A percentile compares a stretch with the other conserved stretches of the same genome.
phyloP scores from a whole-genome alignment of 129 eudicot species.

The Ambrosia artemisiifolia region DNA sequence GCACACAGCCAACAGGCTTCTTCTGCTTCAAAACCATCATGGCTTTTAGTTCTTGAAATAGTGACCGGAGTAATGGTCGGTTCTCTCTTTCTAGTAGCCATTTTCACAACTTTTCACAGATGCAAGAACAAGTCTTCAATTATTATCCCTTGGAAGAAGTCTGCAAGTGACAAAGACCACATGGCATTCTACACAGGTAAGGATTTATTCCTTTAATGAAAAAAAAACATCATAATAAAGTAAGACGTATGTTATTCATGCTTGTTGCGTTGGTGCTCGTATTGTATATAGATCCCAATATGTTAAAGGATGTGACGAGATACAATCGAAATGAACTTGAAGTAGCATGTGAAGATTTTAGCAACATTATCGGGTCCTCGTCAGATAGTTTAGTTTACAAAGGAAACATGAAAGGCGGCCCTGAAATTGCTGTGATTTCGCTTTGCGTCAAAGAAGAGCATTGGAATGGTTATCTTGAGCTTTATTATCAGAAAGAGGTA shows the following conservation, averaged over 20 bases:
- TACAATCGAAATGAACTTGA: slow-evolving; percentile 86
- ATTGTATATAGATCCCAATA: slow-evolving; percentile 54
- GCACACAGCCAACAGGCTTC: slow-evolving; percentile 35
- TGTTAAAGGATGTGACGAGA: slow-evolving; percentile 64
- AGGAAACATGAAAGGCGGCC: slow-evolving; percentile 88
- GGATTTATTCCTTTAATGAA: background rate
- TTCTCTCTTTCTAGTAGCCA: slow-evolving; percentile 50
- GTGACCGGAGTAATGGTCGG: slow-evolving; percentile 75
- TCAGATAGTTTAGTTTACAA: slow-evolving; percentile 90
- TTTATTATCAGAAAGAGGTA: slow-evolving; percentile 94
- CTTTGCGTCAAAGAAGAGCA: slow-evolving; percentile 91
- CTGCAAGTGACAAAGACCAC: slow-evolving; percentile 56
- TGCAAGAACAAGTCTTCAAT: slow-evolving; percentile 59
- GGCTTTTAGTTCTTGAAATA: slow-evolving; percentile 75
- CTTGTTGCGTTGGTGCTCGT: slow-evolving; percentile 1
- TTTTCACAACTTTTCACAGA: slow-evolving; percentile 45
- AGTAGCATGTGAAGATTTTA: slow-evolving; percentile 98
- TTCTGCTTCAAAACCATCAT: slow-evolving; percentile 54
- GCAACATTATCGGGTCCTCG: slow-evolving; percentile 93
- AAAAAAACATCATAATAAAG: background rate
- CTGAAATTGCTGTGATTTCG: slow-evolving; percentile 90
- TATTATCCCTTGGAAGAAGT: slow-evolving; percentile 79
- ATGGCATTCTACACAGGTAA: slow-evolving; percentile 57
- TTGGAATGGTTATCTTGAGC: slow-evolving; percentile 86
- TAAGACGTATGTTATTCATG: background rate